Percentiles rank a stretch among this genome's conserved stretches.
phyloP scores from a whole-genome alignment of 768 basidiomycete genomes.

The Mycena indigotica region DNA sequence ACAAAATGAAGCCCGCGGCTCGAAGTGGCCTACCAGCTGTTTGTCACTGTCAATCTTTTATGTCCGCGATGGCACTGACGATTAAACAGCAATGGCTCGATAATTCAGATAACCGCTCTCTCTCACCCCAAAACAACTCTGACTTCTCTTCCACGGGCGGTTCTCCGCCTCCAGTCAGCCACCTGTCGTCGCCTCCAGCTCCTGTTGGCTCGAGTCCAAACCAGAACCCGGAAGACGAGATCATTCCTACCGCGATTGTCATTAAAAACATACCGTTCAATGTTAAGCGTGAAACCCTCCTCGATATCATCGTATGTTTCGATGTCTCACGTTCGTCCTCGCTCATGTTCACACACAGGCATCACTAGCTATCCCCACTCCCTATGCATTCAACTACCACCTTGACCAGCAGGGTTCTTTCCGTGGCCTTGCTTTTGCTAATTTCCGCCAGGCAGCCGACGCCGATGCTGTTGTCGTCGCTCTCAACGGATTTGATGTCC shows the following conservation, averaged over 20 bases:
- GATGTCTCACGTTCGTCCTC: constrained; percentile 16
- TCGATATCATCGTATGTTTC: constrained; percentile 88
- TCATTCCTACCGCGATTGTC: constrained; percentile 98
- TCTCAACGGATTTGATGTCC: constrained; percentile 93
- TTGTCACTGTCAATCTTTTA: constrained; percentile 33
- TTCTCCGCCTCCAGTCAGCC: constrained; percentile 63
- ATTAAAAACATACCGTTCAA: constrained; percentile 99
- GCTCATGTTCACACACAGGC: constrained; percentile 49
- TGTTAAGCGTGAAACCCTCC: constrained; percentile 92
- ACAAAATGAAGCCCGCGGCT: constrained; percentile 66
- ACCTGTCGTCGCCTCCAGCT: constrained; percentile 41
- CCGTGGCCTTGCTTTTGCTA: constrained; percentile 97
- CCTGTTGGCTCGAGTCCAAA: constrained; percentile 53
- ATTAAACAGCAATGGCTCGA: constrained; percentile 82
- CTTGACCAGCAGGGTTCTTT: constrained; percentile 95
- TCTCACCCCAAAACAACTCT: constrained; percentile 85
- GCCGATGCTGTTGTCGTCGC: constrained; percentile 96
- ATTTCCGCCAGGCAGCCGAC: constrained; percentile 88
- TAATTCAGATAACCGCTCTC: constrained; percentile 75
- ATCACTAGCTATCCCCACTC: constrained; percentile 91
- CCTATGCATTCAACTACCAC: constrained; percentile 99
- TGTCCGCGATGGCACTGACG: constrained; percentile 25
- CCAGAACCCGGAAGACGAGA: constrained; percentile 74
- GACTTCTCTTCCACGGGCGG: constrained; percentile 88
- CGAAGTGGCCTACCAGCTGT: constrained; percentile 78